Evolutionary conservation across 495 filamentous ascomycete genomes (phyloP), one percentile per base, ranked within the genome.

Genomic region (Hypomontagnella submonticulosa): DNA sequence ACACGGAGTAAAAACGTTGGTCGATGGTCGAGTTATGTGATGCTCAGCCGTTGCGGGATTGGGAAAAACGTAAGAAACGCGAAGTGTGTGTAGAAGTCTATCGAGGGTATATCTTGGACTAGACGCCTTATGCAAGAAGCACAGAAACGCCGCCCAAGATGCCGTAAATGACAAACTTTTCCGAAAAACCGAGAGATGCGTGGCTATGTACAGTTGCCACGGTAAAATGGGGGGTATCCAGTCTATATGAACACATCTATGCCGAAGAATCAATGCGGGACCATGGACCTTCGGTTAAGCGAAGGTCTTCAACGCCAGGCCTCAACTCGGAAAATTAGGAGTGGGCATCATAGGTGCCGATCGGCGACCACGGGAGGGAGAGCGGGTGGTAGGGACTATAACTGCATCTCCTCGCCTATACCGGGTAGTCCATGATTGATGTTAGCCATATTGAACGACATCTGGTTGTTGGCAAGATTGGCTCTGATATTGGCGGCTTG

Each of bases 391-490:
- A 44, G 6, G 23, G 6, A 27, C 61, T 75, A 80, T 56, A 78
- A 67, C 71, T 76, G 77, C 47, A 74, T 70, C 37, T 83, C 80
- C 57, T 83, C 81, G 61, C 78, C 81, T 55, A 83, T 82, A 56
- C 78, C 80, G 33, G 81, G 81, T 19, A 83, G 54, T 36, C 73
- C 73, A 15, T 70, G 70, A 10, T 32, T 61, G 44, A 76, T 46
- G 18, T 63, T 69, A 18, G 57, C 41, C 62, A 76, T 52, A 19
- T 71, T 75, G 34, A 77, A 70, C 19, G 65, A 41, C 61, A 76
- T 66, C 43, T 71, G 68, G 52, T 46, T 70, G 55, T 71, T 73
- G 50, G 69, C 69, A 32, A 75, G 59, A 46, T 74, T 74, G 44
- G 71, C 72, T 59, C 79, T 73, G 69, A 82, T 82, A 19, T 75